Percentiles rank a stretch among this genome's conserved stretches.
These are phyloP conservation scores for Tolypocladium inflatum DNA, from an alignment of 2,329 filamentous ascomycete genomes.

Conservation along the genomic window DNA sequence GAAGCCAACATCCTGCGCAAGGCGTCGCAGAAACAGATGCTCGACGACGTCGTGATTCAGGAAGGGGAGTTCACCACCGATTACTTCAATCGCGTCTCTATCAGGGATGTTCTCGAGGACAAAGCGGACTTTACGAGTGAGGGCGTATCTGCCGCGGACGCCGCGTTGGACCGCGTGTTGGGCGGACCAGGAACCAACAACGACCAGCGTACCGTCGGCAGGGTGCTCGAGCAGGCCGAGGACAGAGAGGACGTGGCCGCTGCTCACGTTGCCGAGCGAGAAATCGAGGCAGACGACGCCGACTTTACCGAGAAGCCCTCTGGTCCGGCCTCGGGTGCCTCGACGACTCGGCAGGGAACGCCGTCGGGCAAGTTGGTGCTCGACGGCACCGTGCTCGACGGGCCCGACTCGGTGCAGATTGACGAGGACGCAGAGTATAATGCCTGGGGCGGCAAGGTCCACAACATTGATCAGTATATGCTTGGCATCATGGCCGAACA, in stretches of 20 bases:
- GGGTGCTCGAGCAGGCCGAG: slow-evolving; percentile 80
- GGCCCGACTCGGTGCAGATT: slow-evolving; percentile 20
- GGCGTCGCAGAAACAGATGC: slow-evolving; percentile 92
- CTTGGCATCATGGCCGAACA: slow-evolving; percentile 56
- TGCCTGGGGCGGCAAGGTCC: slow-evolving; percentile 47
- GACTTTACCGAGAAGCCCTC: slow-evolving; percentile 66
- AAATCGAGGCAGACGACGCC: slow-evolving; percentile 76
- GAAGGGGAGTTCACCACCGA: slow-evolving; percentile 97
- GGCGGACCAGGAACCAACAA: slow-evolving; percentile 53
- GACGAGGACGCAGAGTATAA: slow-evolving; percentile 41
- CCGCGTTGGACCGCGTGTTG: slow-evolving; percentile 78
- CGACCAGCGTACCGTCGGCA: slow-evolving; percentile 53
- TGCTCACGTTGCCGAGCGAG: slow-evolving; percentile 78
- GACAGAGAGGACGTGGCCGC: slow-evolving; percentile 87
- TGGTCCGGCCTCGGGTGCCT: slow-evolving; percentile 33
- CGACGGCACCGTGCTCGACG: slow-evolving; percentile 18
- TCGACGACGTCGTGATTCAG: slow-evolving; percentile 97
- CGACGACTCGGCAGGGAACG: slow-evolving; percentile 41
- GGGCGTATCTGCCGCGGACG: slow-evolving; percentile 62
- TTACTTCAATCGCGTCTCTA: slow-evolving; percentile 75
- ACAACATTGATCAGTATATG: slow-evolving; percentile 68
- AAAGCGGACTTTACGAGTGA: slow-evolving; percentile 38
- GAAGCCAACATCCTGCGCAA: slow-evolving; percentile 97
- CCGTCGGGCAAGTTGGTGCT: slow-evolving; percentile 30
- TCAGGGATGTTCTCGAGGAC: slow-evolving; percentile 58